These are phyloP conservation scores for Phaeosphaeria sp. DNA, from an alignment of 2,329 filamentous ascomycete genomes.

Conservation along the genomic window DNA sequence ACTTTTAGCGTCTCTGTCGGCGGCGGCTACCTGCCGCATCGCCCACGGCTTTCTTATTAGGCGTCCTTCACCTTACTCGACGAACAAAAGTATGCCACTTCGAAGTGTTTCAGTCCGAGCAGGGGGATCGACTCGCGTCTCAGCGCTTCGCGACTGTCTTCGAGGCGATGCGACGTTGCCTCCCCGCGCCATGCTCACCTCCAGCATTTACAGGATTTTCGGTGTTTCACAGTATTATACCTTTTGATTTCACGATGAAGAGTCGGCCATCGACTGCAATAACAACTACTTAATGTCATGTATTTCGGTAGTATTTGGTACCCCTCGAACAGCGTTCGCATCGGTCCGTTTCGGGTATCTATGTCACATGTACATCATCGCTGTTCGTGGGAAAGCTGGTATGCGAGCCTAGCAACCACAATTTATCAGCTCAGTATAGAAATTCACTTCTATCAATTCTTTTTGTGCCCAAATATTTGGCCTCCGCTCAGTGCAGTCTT, in stretches of 20 bases:
- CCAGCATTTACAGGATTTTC: slow-evolving; percentile 9
- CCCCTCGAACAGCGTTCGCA: slow-evolving; percentile 7
- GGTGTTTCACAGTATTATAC: background rate
- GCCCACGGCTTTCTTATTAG: slow-evolving; percentile 22
- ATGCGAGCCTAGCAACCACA: slow-evolving; percentile 27
- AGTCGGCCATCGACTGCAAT: slow-evolving; percentile 15
- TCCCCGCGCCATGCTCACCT: background rate
- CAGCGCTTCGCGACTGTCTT: slow-evolving; percentile 3
- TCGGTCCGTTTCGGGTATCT: background rate
- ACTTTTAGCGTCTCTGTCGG: slow-evolving; percentile 15
- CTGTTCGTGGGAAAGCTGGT: slow-evolving; percentile 25
- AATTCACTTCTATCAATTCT: background rate
- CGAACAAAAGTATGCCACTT: slow-evolving; percentile 41
- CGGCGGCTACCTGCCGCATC: slow-evolving; percentile 31
- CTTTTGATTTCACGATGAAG: background rate
- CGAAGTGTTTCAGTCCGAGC: slow-evolving; percentile 36
- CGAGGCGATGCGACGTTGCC: background rate
- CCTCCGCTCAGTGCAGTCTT: background rate
- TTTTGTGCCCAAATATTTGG: background rate
- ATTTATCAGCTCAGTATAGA: slow-evolving; percentile 24
- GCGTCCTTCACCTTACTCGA: slow-evolving; percentile 25
- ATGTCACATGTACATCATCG: slow-evolving; percentile 23
- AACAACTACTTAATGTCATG: slow-evolving; percentile 27
- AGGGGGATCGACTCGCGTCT: slow-evolving; percentile 24
- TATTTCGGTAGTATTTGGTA: slow-evolving; percentile 31